Evolutionary conservation across 495 filamentous ascomycete genomes (phyloP).

Genomic region (Immersiella caudata): DNA sequence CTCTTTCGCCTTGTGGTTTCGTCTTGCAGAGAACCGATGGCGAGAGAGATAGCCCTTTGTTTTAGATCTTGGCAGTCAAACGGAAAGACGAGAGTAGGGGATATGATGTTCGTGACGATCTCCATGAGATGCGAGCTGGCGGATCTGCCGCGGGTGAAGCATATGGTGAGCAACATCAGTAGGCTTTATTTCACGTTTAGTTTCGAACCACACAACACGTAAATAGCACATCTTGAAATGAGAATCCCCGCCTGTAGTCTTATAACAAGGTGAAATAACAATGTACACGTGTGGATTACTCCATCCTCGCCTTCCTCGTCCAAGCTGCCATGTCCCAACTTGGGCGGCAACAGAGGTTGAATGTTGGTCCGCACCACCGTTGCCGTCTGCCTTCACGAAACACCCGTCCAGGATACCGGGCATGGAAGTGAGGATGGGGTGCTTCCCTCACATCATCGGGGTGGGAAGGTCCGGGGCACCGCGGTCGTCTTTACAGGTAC

Average conservation of each 20-base stretch:
- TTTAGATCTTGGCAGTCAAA: too few species aligned
- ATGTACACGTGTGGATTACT: conserved; percentile 49
- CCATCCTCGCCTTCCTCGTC: conserved; percentile 32
- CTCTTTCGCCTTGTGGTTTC: too few species aligned
- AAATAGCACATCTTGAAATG: not conserved
- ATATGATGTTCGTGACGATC: too few species aligned
- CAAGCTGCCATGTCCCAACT: conserved; percentile 4
- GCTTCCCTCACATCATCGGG: not conserved
- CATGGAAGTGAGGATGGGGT: not conserved
- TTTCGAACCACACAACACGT: not conserved
- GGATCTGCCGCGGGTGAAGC: too few species aligned
- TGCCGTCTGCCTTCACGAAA: not conserved
- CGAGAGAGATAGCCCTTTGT: too few species aligned
- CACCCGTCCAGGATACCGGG: not conserved
- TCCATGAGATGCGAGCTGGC: too few species aligned
- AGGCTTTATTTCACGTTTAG: too few species aligned
- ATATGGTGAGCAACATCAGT: too few species aligned
- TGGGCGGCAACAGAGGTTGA: not conserved
- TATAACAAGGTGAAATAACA: conserved; percentile 38
- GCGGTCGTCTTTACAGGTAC: not conserved
- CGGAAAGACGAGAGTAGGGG: too few species aligned
- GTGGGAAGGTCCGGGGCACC: not conserved
- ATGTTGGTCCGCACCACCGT: not conserved
- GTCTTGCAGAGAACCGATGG: too few species aligned
- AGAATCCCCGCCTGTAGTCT: conserved; percentile 22